Conservation (phyloP, 2,329 filamentous ascomycete species). For the Alternaria tenuissima region DNA sequence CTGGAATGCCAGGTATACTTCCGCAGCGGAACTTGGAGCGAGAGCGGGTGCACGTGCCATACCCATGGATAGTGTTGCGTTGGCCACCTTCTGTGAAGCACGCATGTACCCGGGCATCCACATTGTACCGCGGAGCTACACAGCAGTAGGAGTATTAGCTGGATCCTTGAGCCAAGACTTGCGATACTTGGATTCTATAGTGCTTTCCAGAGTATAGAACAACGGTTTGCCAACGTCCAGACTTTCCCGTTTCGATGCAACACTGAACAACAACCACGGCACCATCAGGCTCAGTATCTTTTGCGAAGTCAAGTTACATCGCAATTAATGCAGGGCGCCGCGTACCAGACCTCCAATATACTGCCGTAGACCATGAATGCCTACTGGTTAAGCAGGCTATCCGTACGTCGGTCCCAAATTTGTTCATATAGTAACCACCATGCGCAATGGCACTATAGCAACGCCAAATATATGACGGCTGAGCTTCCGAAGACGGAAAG, state of each 20-base stretch:
- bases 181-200: not conserved
- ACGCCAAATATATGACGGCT: not conserved
- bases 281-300: slow-evolving; percentile 2
- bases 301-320: slow-evolving; percentile 8
- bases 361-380: not conserved
- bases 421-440: not conserved
- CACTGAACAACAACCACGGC: not conserved
- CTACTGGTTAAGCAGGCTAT: not conserved
- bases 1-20: not conserved
- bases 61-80: not conserved
- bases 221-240: not conserved
- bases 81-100: not conserved
- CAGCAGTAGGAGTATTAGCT: not conserved
- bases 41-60: not conserved
- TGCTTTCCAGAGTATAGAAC: not conserved
- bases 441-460: not conserved
- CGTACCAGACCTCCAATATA: not conserved
- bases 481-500: not conserved
- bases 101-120: not conserved
- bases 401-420: not conserved
- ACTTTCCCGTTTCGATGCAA: not conserved
- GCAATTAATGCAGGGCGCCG: not conserved
- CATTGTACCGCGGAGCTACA: not conserved
- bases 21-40: not conserved
- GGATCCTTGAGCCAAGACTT: not conserved